These are phyloP conservation scores for Sphenostylis stenocarpa DNA, from an alignment of 306 rosid species.

Conservation along the genomic window DNA sequence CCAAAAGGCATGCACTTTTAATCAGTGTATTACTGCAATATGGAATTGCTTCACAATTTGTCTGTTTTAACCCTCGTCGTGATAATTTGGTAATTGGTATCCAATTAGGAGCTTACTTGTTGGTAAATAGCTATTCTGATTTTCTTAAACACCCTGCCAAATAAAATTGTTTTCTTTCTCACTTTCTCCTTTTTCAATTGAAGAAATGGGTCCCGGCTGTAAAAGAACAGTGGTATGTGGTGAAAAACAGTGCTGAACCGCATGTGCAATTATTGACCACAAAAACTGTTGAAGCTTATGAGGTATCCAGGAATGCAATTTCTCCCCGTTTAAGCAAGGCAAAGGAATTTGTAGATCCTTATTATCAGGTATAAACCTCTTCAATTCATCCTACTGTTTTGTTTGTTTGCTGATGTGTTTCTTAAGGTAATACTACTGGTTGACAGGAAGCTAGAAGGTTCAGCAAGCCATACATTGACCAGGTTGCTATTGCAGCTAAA, in stretches of 20 bases:
- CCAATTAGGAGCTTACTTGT: conserved; percentile 18
- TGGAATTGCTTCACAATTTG: conserved; percentile 14
- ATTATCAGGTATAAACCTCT: conserved; percentile 65
- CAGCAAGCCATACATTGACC: conserved; percentile 90
- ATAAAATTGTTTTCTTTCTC: conserved; percentile 19
- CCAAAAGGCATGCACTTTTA: background rate
- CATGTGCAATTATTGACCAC: conserved; percentile 52
- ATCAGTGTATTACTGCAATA: background rate
- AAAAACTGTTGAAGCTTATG: conserved; percentile 62
- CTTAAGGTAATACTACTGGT: conserved; percentile 24
- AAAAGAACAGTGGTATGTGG: conserved; percentile 63
- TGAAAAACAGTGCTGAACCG: conserved; percentile 70
- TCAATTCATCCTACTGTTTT: background rate
- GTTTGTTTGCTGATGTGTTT: conserved; percentile 23
- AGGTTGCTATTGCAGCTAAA: conserved; percentile 70
- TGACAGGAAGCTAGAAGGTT: conserved; percentile 78
- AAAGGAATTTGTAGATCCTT: conserved; percentile 73
- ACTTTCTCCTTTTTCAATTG: conserved; percentile 34
- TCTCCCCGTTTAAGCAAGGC: conserved; percentile 69
- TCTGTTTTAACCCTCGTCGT: conserved; percentile 10
- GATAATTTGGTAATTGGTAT: conserved; percentile 19
- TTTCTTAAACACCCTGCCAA: conserved; percentile 16
- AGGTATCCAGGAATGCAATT: conserved; percentile 62
- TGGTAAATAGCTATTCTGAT: conserved; percentile 9
- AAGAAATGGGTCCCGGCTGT: conserved; percentile 79